These are phyloP conservation scores for Fraxinus xanthoxyloides DNA, from an alignment of 305 asterid genomes.

Conservation along the genomic window DNA sequence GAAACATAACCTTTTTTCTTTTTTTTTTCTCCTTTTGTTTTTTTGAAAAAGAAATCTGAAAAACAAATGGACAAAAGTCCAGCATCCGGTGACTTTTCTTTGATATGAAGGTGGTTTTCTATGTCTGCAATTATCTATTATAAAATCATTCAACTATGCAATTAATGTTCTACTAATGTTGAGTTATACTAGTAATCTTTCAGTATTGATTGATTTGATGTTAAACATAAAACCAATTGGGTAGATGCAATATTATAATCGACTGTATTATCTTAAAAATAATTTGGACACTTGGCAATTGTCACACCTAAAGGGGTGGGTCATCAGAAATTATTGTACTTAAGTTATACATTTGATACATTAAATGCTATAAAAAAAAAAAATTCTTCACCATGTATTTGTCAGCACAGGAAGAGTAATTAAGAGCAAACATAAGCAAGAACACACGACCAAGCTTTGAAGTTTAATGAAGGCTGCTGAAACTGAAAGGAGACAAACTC, in stretches of 20 bases:
- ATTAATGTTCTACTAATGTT: background rate
- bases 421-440: no score
- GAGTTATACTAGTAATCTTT: background rate
- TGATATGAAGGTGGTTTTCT: constrained; percentile 10
- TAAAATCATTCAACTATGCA: background rate
- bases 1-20: no score
- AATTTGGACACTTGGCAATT: background rate
- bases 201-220: background rate
- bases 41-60: no score
- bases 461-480: no score
- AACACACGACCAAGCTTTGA: no score
- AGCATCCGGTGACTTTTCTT: constrained; percentile 5
- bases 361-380: no score
- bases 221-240: background rate
- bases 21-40: no score
- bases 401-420: no score
- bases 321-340: background rate
- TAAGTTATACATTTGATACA: no score
- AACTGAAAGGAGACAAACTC: no score
- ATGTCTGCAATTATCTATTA: constrained; percentile 17
- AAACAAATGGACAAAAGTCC: background rate
- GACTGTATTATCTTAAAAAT: background rate
- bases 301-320: background rate
- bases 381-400: no score
- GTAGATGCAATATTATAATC: background rate